Evolutionary conservation across 306 rosid genomes (phyloP), one percentile per base, ranked within the genome.

Genomic region (Chamaecrista fasciculata): DNA sequence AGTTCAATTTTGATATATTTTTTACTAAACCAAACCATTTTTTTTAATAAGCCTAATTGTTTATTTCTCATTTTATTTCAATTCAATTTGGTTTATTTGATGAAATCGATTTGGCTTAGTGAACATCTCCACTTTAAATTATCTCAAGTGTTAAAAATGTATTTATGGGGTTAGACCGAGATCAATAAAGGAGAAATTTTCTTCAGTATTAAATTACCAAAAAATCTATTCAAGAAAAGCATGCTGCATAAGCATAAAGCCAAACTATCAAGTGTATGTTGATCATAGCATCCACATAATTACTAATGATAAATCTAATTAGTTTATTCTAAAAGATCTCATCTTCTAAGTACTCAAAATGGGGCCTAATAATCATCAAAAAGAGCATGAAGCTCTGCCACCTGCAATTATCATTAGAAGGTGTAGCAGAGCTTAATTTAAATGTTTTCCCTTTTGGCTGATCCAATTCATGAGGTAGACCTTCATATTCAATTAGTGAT

Each of bases 321-420:
- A 74, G 50, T 80, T 71, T 80, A 76, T 73, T 80, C 29, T 46
- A 29, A 73, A 68, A 72, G 60, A 69, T 58, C 74, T 57, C 74
- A 53, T 62, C 56, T 74, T 80, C 53, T 67, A 70, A 11, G 53
- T 10, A 50, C 62, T 48, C 40, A 25, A 5, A 28, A 73, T 40
- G 77, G 55, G 71, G 47, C 77, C 57, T 39, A 61, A 72, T 73
- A 66, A 77, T 84, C 59, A 75, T 83, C n/a, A 55, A 52, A 83
- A 74, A 71, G 62, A 77, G 52, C 81, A 80, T 78, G 81, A 63
- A 80, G 67, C 77, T 71, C 83, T 84, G 74, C 72, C 79, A 74
- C 78, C 85, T 48, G 79, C 49, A 80, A 80, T 80, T 73, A 83
- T 84, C 67, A 67, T 78, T 36, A 64, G 73, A 80, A 77, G 80